Evolutionary conservation across 2,329 filamentous ascomycete species (phyloP), one percentile per base, ranked within the genome.

Genomic region (Epichloe elymi): DNA sequence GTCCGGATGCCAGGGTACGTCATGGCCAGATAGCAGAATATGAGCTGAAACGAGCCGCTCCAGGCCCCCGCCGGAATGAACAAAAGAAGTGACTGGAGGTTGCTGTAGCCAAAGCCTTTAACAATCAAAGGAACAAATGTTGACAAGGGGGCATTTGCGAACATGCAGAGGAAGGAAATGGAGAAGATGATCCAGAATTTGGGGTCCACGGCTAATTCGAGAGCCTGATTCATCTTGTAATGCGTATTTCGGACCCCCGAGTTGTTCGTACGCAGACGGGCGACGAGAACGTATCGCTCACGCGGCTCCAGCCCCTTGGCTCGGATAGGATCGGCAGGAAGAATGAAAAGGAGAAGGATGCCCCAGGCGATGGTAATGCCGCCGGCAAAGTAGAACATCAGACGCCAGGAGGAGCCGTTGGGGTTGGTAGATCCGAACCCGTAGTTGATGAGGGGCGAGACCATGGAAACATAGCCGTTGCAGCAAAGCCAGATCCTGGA

Each of bases 261-360:
- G 46, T 65, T 61, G 46, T 55, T 54, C 36, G 36, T 36, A 5
- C 43, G 23, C 37, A 55, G 44, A 19, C 54, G 51, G 19, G 38
- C 72, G 3, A 79, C 67, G 3, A 78, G 76, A 15, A 81, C 70
- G 2, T 66, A 66, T 6, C 50, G 42, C 50, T 51, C 50, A 10
- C 33, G 30, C 37, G 46, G 33, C 11, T 66, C 74, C 26, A 86
- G 71, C 60, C 82, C 85, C 55, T 74, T 76, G 2, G 82, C 80
- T 0, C 74, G 82, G 39, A 78, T 72, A 0, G 81, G 80, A 2
- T 74, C 70, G 59, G 86, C 79, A 0, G 83, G 77, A 2, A 86
- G 68, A 42, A 79, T 60, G 55, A 78, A 74, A 65, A 76, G 74
- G 10, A 76, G 75, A 2, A 74, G 62, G 5, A 81, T 61, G 0